Base-by-base conservation (phyloP, 2,329 filamentous ascomycete genomes). In the Aspergillus transmontanensis region DNA sequence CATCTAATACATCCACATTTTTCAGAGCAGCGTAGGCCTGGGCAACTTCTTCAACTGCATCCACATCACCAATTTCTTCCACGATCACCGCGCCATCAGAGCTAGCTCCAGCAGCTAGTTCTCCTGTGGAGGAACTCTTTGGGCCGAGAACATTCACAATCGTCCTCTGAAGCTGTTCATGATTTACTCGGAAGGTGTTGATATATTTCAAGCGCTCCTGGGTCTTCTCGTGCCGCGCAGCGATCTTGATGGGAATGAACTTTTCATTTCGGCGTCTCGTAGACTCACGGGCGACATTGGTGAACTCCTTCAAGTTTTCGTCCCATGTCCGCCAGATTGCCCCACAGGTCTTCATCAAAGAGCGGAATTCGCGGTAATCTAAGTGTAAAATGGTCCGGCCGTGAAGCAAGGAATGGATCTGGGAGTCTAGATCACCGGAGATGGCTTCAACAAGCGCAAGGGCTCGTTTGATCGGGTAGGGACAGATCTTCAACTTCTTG, bases 171-270 rank as follows among this genome's bases (percentile, higher is more conserved):
- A 99, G 87, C 79, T 99, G 95, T 79, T 99, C 95, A 76, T 99
- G 95, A 73, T 98, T 97, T 72, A 94, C 91, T 30, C 95, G 89
- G 82, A 99, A 99, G 23, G 92, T 97, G 72, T 89, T 88, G 67
- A 99, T 93, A 76, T 99, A 99, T 73, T 92, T 93, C 69, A 99
- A 84, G 50, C 95, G 89, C 66, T 95, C 90, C 78, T 98, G 93
- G 30, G 95, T 91, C 76, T 94, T 91, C 45, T 88, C 89, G 76
- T 99, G 95, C 71, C 92, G 90, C 65, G 93, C 91, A 68, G 85
- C 87, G 76, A 99, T 94, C 82, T 98, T 98, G 83, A 99, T 98
- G 5, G 94, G 94, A 68, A 99, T 97, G 77, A 99, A 99, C 77
- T 96, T 97, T 78, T 98, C 96, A 73, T 97, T 96, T 70, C 95